Evolutionary conservation across 2,329 filamentous ascomycete species (phyloP).

Genomic region (Teratosphaeriaceae sp.): DNA sequence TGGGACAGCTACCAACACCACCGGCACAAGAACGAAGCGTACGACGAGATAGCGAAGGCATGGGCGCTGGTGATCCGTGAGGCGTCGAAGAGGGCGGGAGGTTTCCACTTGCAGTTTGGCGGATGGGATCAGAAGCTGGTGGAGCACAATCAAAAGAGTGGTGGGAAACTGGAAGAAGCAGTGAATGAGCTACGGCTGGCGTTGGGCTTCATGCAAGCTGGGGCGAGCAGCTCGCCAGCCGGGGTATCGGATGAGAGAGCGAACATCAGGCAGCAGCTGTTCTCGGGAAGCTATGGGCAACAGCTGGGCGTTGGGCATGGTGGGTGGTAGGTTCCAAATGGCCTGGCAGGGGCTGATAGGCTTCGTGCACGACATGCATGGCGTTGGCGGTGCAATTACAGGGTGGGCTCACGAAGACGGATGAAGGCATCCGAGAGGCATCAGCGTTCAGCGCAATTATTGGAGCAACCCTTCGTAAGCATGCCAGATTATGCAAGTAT

Average conservation of each 20-base stretch:
- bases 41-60: constrained; percentile 90
- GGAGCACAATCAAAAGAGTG: constrained; percentile 82
- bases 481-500: too few species aligned
- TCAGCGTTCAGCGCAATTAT: too few species aligned
- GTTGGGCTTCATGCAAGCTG: constrained; percentile 69
- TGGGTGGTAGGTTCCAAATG: constrained; percentile 7
- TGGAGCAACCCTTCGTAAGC: too few species aligned
- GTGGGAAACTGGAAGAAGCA: constrained; percentile 72
- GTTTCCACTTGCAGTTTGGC: constrained; percentile 80
- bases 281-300: constrained; percentile 39
- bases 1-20: constrained; percentile 88
- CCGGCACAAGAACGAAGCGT: constrained; percentile 88
- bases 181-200: constrained; percentile 68
- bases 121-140: constrained; percentile 86
- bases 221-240: constrained; percentile 19
- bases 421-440: too few species aligned
- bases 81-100: constrained; percentile 82
- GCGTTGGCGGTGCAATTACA: too few species aligned
- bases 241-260: constrained; percentile 31
- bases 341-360: too few species aligned
- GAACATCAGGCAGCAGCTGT: constrained; percentile 45
- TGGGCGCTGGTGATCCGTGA: constrained; percentile 91
- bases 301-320: constrained; percentile 51
- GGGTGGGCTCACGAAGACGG: too few species aligned
- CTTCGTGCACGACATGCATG: too few species aligned